Percentiles rank a stretch among this genome's conserved stretches.
Conservation (phyloP, 2,329 filamentous ascomycete genomes). For the Paecilomyces formosus region DNA sequence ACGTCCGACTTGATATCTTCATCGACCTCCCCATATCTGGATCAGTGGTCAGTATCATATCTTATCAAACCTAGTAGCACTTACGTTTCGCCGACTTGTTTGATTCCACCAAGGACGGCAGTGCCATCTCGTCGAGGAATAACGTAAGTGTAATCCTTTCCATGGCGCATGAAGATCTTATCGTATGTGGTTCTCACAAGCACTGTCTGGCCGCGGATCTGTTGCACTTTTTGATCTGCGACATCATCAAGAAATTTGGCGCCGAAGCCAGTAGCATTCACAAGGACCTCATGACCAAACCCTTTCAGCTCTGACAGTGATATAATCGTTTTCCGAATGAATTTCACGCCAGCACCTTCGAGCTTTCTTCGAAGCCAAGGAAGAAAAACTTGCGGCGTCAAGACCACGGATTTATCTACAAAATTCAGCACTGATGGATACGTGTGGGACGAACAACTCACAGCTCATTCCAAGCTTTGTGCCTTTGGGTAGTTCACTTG, state of each 20-base stretch:
- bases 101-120: constrained; percentile 16
- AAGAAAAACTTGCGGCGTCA: constrained; percentile 15
- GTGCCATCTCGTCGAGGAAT: constrained; percentile 17
- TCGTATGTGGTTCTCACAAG: constrained; percentile 13
- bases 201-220: constrained; percentile 17
- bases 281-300: constrained; percentile 15
- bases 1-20: neutral
- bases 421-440: constrained; percentile 4
- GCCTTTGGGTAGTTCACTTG: too few relatives aligned
- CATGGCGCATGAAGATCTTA: constrained; percentile 15
- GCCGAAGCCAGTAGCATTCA: constrained; percentile 17
- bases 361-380: constrained; percentile 14
- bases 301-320: constrained; percentile 12
- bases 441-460: constrained; percentile 1
- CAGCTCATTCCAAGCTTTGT: constrained; percentile 5
- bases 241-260: constrained; percentile 11
- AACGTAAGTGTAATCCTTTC: constrained; percentile 17
- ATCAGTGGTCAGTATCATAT: too few relatives aligned
- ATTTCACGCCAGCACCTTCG: constrained; percentile 14
- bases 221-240: constrained; percentile 8
- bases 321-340: constrained; percentile 10
- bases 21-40: too few relatives aligned
- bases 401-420: constrained; percentile 11
- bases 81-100: constrained; percentile 6
- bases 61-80: neutral